Conservation (phyloP, 352 stramenopile species). For the Phytopythium litorale region DNA sequence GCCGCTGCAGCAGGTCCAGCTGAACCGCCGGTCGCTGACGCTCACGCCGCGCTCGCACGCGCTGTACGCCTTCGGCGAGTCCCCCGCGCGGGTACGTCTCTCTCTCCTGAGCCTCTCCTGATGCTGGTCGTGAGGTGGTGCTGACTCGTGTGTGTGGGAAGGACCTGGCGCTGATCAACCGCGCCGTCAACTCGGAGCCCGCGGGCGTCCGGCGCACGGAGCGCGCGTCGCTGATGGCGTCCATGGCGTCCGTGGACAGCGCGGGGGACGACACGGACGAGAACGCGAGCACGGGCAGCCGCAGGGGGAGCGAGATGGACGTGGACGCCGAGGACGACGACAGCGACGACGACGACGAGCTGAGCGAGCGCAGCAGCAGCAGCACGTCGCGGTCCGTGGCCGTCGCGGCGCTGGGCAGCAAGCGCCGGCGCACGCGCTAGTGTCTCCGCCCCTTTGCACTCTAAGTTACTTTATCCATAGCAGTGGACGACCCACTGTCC, state of each 20-base stretch:
- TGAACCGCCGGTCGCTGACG: slow-evolving; percentile 55
- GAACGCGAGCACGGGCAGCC: slow-evolving; percentile 5
- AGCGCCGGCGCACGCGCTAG: slow-evolving; percentile 13
- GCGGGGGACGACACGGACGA: slow-evolving; percentile 19
- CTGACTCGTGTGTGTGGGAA: slow-evolving; percentile 9
- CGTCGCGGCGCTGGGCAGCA: slow-evolving; percentile 10
- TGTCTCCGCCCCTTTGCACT: not conserved
- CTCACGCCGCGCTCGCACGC: slow-evolving; percentile 77
- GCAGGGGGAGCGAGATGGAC: slow-evolving; percentile 3
- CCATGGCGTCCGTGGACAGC: slow-evolving; percentile 21
- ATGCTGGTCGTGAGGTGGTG: not conserved
- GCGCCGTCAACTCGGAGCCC: slow-evolving; percentile 53
- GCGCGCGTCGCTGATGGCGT: slow-evolving; percentile 14
- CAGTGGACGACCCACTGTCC: not conserved
- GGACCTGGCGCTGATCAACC: slow-evolving; percentile 75
- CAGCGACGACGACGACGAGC: slow-evolving; percentile 3
- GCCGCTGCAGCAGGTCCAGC: slow-evolving; percentile 67
- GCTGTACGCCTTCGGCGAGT: slow-evolving; percentile 87
- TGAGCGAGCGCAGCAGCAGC: slow-evolving; percentile 23
- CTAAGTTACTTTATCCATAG: not conserved
- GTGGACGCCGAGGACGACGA: slow-evolving; percentile 1
- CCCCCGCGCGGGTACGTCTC: slow-evolving; percentile 61
- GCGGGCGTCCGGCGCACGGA: slow-evolving; percentile 8
- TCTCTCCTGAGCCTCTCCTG: not conserved
- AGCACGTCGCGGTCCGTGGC: slow-evolving; percentile 18